These are phyloP conservation scores for Fraxinus platypoda DNA, from an alignment of 305 asterid species.

Conservation along the genomic window DNA sequence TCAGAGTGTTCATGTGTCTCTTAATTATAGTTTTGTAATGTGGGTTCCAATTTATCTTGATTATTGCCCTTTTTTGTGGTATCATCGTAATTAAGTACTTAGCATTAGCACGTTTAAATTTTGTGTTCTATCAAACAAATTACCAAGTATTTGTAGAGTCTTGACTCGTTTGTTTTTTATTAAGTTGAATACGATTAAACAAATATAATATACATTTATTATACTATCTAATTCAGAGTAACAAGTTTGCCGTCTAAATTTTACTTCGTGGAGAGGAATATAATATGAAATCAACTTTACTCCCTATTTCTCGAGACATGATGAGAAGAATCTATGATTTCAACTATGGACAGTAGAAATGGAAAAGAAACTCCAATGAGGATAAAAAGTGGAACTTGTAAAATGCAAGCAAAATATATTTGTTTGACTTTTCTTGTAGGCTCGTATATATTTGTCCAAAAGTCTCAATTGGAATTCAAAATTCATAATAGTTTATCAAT, in stretches of 20 bases:
- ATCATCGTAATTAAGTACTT: no score
- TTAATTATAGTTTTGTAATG: not conserved
- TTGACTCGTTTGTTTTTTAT: no score
- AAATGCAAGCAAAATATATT: not conserved
- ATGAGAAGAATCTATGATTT: constrained; percentile 15
- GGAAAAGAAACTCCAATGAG: not conserved
- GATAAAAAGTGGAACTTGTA: not conserved
- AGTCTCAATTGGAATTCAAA: not conserved
- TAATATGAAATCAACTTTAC: not conserved
- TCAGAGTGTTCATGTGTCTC: not conserved
- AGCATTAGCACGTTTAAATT: no score
- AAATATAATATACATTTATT: no score
- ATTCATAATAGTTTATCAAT: not conserved
- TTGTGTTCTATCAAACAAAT: no score
- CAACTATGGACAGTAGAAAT: constrained; percentile 18
- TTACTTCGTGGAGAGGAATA: not conserved
- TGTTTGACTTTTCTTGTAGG: not conserved
- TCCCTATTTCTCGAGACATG: not conserved
- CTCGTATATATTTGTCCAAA: not conserved
- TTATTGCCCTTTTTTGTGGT: no score
- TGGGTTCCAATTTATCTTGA: no score
- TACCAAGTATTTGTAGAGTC: no score
- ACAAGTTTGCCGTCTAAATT: not conserved
- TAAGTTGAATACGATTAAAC: no score
- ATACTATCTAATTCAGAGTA: not conserved